phyloP scores from a whole-genome alignment of 148 eudicot genomes.

The Chenopodium suecicum region DNA sequence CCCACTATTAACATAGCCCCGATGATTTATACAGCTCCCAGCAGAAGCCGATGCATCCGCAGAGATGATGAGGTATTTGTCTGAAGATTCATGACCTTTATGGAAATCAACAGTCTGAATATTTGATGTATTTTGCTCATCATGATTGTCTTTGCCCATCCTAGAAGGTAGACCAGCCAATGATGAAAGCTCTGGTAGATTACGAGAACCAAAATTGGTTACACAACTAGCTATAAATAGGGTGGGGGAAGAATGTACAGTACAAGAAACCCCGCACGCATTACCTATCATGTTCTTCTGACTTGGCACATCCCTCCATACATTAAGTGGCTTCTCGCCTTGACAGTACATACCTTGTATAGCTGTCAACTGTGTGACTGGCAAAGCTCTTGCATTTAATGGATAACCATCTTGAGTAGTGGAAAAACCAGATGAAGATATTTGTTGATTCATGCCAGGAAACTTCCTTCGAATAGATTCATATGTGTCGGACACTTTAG shows the following conservation, averaged over 20 bases:
- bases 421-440: constrained; percentile 1
- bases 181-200: constrained; percentile 2
- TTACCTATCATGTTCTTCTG: background rate
- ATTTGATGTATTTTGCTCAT: background rate
- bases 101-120: background rate
- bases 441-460: background rate
- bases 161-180: background rate
- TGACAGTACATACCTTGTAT: background rate
- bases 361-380: background rate
- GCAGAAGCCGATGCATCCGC: background rate
- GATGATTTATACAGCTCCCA: background rate
- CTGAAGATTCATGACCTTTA: background rate
- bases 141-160: background rate
- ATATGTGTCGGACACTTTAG: background rate
- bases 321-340: constrained; percentile 15
- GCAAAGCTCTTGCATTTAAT: background rate
- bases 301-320: constrained; percentile 6
- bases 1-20: background rate
- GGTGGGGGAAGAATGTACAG: background rate
- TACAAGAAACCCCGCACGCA: background rate
- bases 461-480: background rate
- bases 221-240: background rate
- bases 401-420: constrained; percentile 4
- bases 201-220: background rate
- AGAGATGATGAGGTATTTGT: background rate